These are phyloP conservation scores for Solanum rostratum DNA, from an alignment of 257 asterid species.

Conservation along the genomic window DNA sequence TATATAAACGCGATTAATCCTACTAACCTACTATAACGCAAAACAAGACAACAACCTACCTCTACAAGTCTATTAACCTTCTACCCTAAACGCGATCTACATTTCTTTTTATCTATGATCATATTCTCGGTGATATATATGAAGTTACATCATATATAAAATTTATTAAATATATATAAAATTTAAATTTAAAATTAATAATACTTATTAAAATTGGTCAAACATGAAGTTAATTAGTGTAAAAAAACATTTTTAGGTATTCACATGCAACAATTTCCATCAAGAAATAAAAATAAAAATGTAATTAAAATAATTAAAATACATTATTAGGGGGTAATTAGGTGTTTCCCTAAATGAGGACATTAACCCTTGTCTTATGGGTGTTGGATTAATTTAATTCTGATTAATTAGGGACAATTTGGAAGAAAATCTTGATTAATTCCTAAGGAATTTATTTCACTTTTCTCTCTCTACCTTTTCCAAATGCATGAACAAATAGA, in stretches of 20 bases:
- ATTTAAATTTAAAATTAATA: not conserved
- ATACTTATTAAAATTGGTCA: not conserved
- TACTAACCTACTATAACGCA: no score
- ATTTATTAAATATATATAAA: not conserved
- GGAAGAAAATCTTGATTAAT: conserved; percentile 16
- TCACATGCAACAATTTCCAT: not conserved
- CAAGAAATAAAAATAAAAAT: not conserved
- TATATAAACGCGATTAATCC: no score
- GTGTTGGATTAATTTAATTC: conserved; percentile 7
- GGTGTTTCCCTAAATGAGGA: conserved; percentile 30
- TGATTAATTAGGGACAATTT: conserved; percentile 27
- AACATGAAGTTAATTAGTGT: not conserved
- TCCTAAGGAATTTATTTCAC: conserved; percentile 4
- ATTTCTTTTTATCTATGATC: no score
- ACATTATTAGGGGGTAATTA: not conserved
- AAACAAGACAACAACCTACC: no score
- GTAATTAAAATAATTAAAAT: not conserved
- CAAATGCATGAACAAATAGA: not conserved
- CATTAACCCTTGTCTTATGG: conserved; percentile 50
- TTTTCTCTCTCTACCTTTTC: not conserved
- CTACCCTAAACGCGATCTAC: no score
- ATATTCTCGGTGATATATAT: no score
- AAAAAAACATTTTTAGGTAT: not conserved
- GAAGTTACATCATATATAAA: no score
- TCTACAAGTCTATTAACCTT: no score